Conservation (phyloP, 139 green algal genomes). For the Yamagishiella unicocca region DNA sequence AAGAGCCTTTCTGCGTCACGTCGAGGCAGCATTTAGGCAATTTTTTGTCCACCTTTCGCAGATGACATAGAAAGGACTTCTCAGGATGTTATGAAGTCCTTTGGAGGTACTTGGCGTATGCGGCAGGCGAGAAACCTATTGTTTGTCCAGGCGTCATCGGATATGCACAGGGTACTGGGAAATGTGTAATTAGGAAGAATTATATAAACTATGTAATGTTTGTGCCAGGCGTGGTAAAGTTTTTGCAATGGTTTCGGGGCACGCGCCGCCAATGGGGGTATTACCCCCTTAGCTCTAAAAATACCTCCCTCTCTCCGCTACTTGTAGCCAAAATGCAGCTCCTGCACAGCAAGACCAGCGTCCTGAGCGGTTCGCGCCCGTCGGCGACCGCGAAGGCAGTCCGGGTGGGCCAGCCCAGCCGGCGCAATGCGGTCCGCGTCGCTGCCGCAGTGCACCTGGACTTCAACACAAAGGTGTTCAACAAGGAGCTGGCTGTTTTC, state of each 20-base stretch:
- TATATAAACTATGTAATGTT: too few species aligned
- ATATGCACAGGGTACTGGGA: too few species aligned
- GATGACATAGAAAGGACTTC: too few species aligned
- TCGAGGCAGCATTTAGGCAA: too few species aligned
- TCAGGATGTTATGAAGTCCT: too few species aligned
- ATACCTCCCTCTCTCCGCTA: neutral
- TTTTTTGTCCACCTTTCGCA: too few species aligned
- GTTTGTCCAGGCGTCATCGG: too few species aligned
- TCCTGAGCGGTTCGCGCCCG: neutral
- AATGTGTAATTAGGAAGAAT: too few species aligned
- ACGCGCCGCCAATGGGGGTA: neutral
- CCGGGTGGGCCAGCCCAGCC: slow-evolving; percentile 4
- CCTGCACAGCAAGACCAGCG: slow-evolving; percentile 11
- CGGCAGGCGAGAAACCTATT: too few species aligned
- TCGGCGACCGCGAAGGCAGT: slow-evolving; percentile 25
- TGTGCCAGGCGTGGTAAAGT: too few species aligned
- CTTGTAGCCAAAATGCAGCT: slow-evolving; percentile 38
- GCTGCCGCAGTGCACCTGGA: slow-evolving; percentile 59
- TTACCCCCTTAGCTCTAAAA: neutral
- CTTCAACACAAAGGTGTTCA: slow-evolving; percentile 71
- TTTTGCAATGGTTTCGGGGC: slow-evolving; percentile 3
- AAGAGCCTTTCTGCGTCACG: too few species aligned
- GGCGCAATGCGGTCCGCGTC: slow-evolving; percentile 36
- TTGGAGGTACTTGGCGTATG: too few species aligned
- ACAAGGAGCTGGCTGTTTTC: slow-evolving; percentile 84